Conservation (phyloP, 2,329 filamentous ascomycete genomes). For the Fusarium sp. region DNA sequence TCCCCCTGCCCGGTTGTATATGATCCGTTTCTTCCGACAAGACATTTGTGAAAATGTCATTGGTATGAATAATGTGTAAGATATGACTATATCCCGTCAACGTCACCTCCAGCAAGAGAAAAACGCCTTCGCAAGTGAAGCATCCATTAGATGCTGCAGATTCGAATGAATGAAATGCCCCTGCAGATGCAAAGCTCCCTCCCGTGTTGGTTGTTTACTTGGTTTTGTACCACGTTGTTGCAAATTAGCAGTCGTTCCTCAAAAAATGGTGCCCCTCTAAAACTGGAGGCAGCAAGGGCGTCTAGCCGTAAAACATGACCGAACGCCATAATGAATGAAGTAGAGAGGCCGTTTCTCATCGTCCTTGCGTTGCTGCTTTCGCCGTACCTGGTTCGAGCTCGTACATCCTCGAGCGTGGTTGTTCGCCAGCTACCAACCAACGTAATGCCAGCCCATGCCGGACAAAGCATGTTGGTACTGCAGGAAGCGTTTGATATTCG, state of each 20-base stretch:
- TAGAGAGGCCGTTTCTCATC: constrained; percentile 45
- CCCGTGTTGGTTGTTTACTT: constrained; percentile 25
- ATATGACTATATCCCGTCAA: constrained; percentile 34
- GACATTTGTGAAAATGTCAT: constrained; percentile 32
- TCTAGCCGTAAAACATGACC: constrained; percentile 45
- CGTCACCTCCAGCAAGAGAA: constrained; percentile 25
- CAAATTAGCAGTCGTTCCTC: constrained; percentile 39
- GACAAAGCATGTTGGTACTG: constrained; percentile 11
- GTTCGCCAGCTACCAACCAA: constrained; percentile 20
- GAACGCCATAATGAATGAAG: constrained; percentile 44
- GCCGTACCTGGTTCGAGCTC: constrained; percentile 16
- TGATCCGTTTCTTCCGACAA: constrained; percentile 26
- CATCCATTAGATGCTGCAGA: constrained; percentile 21
- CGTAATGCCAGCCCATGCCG: constrained; percentile 7
- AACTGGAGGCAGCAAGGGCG: constrained; percentile 33
- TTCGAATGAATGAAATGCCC: constrained; percentile 39
- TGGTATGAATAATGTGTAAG: constrained; percentile 30
- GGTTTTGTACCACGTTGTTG: constrained; percentile 35
- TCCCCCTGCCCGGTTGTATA: constrained; percentile 29
- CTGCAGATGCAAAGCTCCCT: constrained; percentile 36
- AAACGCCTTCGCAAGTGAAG: constrained; percentile 30
- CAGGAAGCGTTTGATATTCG: constrained; percentile 17
- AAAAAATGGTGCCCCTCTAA: constrained; percentile 32
- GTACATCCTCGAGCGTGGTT: constrained; percentile 18
- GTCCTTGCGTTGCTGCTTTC: constrained; percentile 28